These are phyloP conservation scores for Anthostomella pinea DNA, from an alignment of 2,329 filamentous ascomycete species.

Conservation along the genomic window DNA sequence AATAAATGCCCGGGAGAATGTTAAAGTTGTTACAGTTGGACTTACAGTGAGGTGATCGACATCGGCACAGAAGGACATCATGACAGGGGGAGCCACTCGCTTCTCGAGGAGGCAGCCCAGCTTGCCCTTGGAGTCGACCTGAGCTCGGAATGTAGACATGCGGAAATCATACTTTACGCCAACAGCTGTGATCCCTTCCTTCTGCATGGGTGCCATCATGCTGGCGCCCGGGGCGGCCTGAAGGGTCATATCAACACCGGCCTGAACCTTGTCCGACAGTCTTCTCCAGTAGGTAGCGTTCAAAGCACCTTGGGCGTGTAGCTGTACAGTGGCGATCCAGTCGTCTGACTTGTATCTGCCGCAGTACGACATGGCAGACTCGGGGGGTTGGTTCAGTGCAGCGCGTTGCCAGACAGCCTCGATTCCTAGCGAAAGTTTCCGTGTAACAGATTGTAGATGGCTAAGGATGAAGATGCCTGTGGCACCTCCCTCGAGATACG, in stretches of 20 bases:
- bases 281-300: conserved; percentile 92
- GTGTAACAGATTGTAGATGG: conserved; percentile 91
- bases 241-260: conserved; percentile 90
- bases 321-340: conserved; percentile 89
- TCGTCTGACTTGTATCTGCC: conserved; percentile 87
- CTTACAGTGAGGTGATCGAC: conserved; percentile 94
- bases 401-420: conserved; percentile 91
- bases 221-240: conserved; percentile 69
- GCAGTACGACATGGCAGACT: conserved; percentile 85
- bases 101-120: conserved; percentile 92
- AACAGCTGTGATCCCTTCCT: conserved; percentile 86
- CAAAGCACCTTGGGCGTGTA: conserved; percentile 83
- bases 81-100: conserved; percentile 87
- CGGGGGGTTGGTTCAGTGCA: conserved; percentile 80
- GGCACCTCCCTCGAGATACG: conserved; percentile 81
- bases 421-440: conserved; percentile 79
- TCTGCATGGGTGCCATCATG: conserved; percentile 74
- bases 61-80: conserved; percentile 92
- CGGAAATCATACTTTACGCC: conserved; percentile 98
- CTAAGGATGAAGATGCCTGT: conserved; percentile 95
- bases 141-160: conserved; percentile 90
- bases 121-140: conserved; percentile 94
- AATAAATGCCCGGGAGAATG: conserved; percentile 1
- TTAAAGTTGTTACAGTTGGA: conserved; percentile 27
- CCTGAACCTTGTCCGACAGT: conserved; percentile 92